These are phyloP conservation scores for Umbelopsis sp. DNA, from an alignment of 192 early-diverging fungal species.

Conservation along the genomic window DNA sequence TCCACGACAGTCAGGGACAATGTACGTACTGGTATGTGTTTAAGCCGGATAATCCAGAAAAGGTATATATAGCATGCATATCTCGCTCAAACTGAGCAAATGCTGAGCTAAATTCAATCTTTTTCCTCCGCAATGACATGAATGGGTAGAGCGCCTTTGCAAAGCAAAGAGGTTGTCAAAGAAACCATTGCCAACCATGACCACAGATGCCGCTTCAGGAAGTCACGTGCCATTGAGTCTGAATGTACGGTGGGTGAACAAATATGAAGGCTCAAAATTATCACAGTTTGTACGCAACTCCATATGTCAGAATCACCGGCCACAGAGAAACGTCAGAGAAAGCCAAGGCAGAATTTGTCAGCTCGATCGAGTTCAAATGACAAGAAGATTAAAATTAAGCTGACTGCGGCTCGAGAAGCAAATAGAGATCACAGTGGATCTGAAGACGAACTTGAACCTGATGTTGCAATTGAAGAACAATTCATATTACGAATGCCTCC, in stretches of 20 bases:
- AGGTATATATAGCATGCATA: conserved; percentile 56
- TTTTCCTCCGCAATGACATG: conserved; percentile 58
- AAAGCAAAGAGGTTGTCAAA: neutral
- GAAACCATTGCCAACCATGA: neutral
- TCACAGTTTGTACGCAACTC: neutral
- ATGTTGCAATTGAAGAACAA: conserved; percentile 81
- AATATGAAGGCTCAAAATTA: no score
- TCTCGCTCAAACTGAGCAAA: conserved; percentile 50
- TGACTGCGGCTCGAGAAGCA: conserved; percentile 23
- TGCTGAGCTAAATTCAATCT: conserved; percentile 50
- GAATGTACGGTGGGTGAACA: neutral
- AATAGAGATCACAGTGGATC: conserved; percentile 19
- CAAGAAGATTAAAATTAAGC: conserved; percentile 36
- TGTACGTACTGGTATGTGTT: conserved; percentile 71
- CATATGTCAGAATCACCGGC: neutral
- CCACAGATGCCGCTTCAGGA: neutral
- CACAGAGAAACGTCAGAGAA: conserved; percentile 6
- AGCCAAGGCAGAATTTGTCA: neutral
- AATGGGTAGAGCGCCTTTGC: neutral
- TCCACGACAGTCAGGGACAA: neutral
- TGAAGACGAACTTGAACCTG: conserved; percentile 64
- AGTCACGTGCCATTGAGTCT: neutral
- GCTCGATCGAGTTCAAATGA: conserved; percentile 1
- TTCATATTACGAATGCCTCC: conserved; percentile 73
- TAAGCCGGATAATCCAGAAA: conserved; percentile 62